Evolutionary conservation across 2,329 filamentous ascomycete genomes (phyloP).

Genomic region (Pezizomycotina sp.): DNA sequence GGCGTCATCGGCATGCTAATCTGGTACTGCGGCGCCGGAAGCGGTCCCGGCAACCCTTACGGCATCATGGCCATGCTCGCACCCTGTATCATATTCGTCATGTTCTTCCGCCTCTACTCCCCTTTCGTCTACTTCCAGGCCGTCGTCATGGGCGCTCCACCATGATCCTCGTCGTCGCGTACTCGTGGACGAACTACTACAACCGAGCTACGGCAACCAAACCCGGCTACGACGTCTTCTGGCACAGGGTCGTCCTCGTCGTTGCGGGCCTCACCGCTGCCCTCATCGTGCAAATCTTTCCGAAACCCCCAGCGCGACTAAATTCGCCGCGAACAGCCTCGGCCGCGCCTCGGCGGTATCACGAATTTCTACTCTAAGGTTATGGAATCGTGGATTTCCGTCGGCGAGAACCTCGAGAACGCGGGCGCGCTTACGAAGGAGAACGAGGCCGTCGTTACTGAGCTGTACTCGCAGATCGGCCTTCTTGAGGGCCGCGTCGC

Average conservation of each 20-base stretch:
- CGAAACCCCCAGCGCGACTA: conserved; percentile 33
- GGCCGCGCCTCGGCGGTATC: conserved; percentile 32
- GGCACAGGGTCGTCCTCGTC: conserved; percentile 33
- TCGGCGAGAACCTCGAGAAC: conserved; percentile 25
- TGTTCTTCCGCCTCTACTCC: conserved; percentile 29
- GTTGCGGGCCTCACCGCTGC: conserved; percentile 34
- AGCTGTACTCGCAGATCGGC: conserved; percentile 23
- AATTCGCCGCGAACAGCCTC: conserved; percentile 33
- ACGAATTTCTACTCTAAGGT: conserved; percentile 35
- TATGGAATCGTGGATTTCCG: conserved; percentile 33
- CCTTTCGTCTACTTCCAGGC: conserved; percentile 27
- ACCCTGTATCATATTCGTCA: conserved; percentile 26
- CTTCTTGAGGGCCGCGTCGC: conserved; percentile 28
- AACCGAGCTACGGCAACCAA: conserved; percentile 2
- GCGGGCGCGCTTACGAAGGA: conserved; percentile 25
- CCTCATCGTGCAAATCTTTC: conserved; percentile 34
- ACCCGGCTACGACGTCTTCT: conserved; percentile 35
- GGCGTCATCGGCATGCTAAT: conserved; percentile 34
- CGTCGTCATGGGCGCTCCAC: conserved; percentile 30
- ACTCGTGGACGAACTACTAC: conserved; percentile 11
- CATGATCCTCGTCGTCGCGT: conserved; percentile 25
- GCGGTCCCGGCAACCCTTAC: conserved; percentile 36
- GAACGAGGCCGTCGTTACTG: conserved; percentile 26
- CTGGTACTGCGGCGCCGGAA: conserved; percentile 39
- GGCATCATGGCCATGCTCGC: conserved; percentile 34